Conservation (phyloP, 1,139 yeast genomes). For the Barnettozyma hawaiiensis region DNA sequence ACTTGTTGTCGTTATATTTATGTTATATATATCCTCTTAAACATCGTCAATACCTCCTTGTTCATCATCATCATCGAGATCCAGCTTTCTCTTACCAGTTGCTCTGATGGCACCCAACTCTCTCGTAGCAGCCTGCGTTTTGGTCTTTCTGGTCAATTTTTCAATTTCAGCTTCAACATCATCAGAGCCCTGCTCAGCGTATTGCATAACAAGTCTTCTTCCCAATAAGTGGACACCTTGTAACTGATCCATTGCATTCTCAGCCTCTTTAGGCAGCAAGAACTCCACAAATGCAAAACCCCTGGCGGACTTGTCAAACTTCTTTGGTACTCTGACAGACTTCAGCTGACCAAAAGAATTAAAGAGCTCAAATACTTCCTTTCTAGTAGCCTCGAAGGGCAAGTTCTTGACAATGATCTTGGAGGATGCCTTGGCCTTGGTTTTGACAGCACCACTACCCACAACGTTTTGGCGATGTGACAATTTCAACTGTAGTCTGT, state of each 20-base stretch:
- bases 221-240: constrained; percentile 97
- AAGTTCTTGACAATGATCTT: constrained; percentile 92
- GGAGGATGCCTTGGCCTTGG: constrained; percentile 33
- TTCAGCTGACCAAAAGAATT: constrained; percentile 92
- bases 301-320: constrained; percentile 89
- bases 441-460: constrained; percentile 18
- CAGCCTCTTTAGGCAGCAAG: constrained; percentile 84
- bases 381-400: constrained; percentile 93
- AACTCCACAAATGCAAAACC: constrained; percentile 98
- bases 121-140: constrained; percentile 72
- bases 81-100: constrained; percentile 69
- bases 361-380: constrained; percentile 84
- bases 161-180: constrained; percentile 89
- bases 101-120: constrained; percentile 65
- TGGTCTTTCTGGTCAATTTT: constrained; percentile 81
- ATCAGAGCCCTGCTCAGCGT: constrained; percentile 75
- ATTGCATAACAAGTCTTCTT: constrained; percentile 92
- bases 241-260: constrained; percentile 88
- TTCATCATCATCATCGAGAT: constrained; percentile 50
- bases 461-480: constrained; percentile 62
- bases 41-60: constrained; percentile 18
- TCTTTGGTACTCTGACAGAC: constrained; percentile 93
- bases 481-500: constrained; percentile 78
- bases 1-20: not conserved
- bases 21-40: not conserved